Evolutionary conservation across 1,284 basidiomycete species (phyloP).

Genomic region (Athelia psychrophila): DNA sequence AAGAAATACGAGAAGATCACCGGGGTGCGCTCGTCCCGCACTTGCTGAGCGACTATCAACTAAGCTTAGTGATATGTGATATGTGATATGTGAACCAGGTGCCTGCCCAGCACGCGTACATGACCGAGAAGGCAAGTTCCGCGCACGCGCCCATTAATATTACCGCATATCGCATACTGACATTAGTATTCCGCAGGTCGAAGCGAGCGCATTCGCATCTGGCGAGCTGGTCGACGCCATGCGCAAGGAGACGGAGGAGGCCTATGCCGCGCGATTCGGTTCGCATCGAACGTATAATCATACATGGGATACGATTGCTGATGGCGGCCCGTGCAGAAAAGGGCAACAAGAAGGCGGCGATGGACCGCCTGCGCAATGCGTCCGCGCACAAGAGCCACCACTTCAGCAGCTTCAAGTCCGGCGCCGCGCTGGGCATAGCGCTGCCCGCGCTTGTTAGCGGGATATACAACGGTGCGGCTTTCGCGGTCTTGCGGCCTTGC

Average conservation of each 20-base stretch:
- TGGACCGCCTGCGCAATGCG: conserved; percentile 62
- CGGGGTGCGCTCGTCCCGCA: conserved; percentile 37
- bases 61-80: neutral
- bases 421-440: conserved; percentile 74
- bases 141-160: neutral
- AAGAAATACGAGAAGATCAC: conserved; percentile 94
- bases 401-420: conserved; percentile 73
- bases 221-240: conserved; percentile 62
- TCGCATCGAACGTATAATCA: conserved; percentile 18
- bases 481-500: conserved; percentile 1
- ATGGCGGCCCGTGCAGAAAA: conserved; percentile 52
- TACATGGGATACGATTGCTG: conserved; percentile 2
- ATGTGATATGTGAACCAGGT: conserved; percentile 33
- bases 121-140: conserved; percentile 61
- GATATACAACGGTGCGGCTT: conserved; percentile 61
- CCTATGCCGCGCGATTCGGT: conserved; percentile 79
- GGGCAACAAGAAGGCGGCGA: conserved; percentile 82
- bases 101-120: conserved; percentile 67
- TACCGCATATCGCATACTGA: neutral
- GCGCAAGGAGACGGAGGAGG: conserved; percentile 70
- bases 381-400: conserved; percentile 65
- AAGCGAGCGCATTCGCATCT: conserved; percentile 58
- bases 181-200: conserved; percentile 41
- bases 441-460: conserved; percentile 76
- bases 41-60: neutral